A percentile compares a stretch with the other conserved stretches of the same genome.
Evolutionary conservation across 176 grass and related monocot genomes (phyloP).

Genomic region (Stipa capillata): DNA sequence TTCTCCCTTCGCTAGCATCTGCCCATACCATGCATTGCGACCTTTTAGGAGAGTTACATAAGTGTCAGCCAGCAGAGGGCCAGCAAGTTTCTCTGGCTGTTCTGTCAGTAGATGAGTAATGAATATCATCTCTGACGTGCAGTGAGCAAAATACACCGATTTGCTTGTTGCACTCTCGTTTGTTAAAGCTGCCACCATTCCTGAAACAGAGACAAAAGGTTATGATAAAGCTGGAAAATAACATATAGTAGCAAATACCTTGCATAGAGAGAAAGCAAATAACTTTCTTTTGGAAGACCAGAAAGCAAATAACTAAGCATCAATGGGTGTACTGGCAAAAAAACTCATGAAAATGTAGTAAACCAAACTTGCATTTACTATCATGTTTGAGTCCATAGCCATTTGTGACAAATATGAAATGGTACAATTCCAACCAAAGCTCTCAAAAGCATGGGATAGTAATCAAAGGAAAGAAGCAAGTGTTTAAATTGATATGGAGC

Average conservation of each 20-base stretch:
- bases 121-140: conserved; percentile 99
- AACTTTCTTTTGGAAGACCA: background rate
- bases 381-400: background rate
- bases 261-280: background rate
- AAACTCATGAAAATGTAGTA: background rate
- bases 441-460: background rate
- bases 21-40: conserved; percentile 97
- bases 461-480: background rate
- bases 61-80: conserved; percentile 85
- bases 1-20: conserved; percentile 96
- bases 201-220: conserved; percentile 29
- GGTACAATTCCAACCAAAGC: background rate
- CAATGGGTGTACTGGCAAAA: background rate
- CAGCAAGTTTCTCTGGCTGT: conserved; percentile 96
- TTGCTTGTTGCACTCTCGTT: conserved; percentile 99
- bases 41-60: conserved; percentile 96
- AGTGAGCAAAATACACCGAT: conserved; percentile 97
- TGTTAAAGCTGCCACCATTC: conserved; percentile 97
- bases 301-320: background rate
- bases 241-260: background rate
- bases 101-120: conserved; percentile 89
- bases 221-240: background rate
- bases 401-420: background rate
- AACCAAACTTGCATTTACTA: background rate
- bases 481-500: background rate